Conservation (phyloP, 2,329 filamentous ascomycete genomes). For the Exophiala alcalophila region DNA sequence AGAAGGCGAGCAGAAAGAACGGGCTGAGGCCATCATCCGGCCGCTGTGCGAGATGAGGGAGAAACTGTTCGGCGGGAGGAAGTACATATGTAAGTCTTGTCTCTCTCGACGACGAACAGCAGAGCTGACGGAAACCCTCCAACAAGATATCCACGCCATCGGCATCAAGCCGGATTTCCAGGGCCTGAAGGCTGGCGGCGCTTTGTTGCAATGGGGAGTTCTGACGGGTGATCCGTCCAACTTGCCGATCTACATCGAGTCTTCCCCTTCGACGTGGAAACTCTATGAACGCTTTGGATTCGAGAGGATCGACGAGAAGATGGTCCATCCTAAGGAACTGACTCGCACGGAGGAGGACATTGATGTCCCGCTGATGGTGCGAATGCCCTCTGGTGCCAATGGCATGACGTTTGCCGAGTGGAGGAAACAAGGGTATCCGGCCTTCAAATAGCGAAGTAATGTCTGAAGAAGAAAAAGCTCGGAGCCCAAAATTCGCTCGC, state of each 20-base stretch:
- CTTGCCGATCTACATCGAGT: conserved; percentile 49
- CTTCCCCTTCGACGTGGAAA: conserved; percentile 41
- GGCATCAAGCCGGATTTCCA: conserved; percentile 46
- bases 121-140: conserved; percentile 20
- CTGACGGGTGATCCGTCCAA: conserved; percentile 34
- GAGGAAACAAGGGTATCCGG: conserved; percentile 21
- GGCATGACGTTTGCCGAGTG: conserved; percentile 39
- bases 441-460: conserved; percentile 4
- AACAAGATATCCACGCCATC: conserved; percentile 44
- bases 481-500: background rate
- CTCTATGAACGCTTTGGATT: conserved; percentile 50
- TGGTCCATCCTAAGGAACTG: conserved; percentile 40
- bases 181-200: conserved; percentile 42
- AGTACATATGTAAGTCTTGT: conserved; percentile 47
- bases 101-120: too few relatives aligned
- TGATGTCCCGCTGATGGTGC: conserved; percentile 44
- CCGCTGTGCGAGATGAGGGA: conserved; percentile 45
- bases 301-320: conserved; percentile 39
- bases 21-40: conserved; percentile 44
- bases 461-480: too few relatives aligned
- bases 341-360: conserved; percentile 39
- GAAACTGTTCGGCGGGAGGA: conserved; percentile 41
- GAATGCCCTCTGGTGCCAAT: conserved; percentile 39
- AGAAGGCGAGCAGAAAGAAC: conserved; percentile 43
- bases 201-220: conserved; percentile 43